These are phyloP conservation scores for Physcomitrellopsis africana DNA, from an alignment of 225 moss, liverwort and hornwort genomes.

Conservation along the genomic window DNA sequence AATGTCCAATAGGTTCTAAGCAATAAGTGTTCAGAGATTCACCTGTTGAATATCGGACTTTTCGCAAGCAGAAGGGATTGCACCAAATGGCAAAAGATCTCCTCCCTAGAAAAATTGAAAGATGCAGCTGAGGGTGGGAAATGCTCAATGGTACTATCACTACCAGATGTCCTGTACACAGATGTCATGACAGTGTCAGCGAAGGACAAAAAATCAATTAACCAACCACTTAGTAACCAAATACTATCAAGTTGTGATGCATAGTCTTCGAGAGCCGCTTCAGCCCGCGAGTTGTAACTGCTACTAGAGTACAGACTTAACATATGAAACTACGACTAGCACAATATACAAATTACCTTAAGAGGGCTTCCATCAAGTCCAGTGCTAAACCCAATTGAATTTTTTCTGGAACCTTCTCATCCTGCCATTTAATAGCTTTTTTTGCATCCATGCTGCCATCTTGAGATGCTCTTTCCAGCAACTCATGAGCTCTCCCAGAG, in stretches of 20 bases:
- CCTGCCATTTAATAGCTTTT: constrained; percentile 97
- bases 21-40: not conserved
- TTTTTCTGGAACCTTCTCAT: constrained; percentile 93
- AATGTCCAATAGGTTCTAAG: not conserved
- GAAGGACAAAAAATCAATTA: constrained; percentile 11
- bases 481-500: constrained; percentile 92
- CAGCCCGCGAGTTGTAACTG: not conserved
- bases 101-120: constrained; percentile 87
- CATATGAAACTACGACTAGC: constrained; percentile 1
- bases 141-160: constrained; percentile 69
- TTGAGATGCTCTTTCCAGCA: constrained; percentile 88
- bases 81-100: constrained; percentile 94
- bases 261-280: constrained; percentile 5
- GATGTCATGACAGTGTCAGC: constrained; percentile 12
- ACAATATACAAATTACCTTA: constrained; percentile 55
- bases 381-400: constrained; percentile 89
- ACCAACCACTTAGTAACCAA: not conserved
- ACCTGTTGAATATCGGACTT: constrained; percentile 93
- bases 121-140: constrained; percentile 92
- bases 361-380: constrained; percentile 90
- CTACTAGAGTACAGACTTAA: not conserved
- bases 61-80: constrained; percentile 93
- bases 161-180: constrained; percentile 73
- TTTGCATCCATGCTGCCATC: constrained; percentile 98
- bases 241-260: not conserved